Percentiles rank a stretch among this genome's conserved stretches.
Conservation (phyloP, 345 rosid species). For the Balakata baccata region DNA sequence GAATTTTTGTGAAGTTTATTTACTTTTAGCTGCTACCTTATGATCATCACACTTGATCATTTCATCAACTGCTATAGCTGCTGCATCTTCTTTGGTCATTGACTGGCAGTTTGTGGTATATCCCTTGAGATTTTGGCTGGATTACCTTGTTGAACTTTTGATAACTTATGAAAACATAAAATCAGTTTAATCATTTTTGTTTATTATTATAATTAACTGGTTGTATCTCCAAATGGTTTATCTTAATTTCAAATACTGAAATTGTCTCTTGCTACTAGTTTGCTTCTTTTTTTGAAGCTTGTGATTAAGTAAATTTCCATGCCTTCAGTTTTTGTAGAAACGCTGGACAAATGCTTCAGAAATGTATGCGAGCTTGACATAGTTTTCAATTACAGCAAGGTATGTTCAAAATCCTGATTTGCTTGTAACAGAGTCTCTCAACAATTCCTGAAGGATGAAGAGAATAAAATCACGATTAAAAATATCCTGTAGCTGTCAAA, state of each 20-base stretch:
- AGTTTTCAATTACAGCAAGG: conserved; percentile 88
- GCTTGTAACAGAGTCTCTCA: too few relatives aligned
- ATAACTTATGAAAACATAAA: not conserved
- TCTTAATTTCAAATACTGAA: not conserved
- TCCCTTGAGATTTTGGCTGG: not conserved
- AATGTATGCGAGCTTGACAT: conserved; percentile 92
- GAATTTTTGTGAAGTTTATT: too few relatives aligned
- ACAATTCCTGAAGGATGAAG: not conserved
- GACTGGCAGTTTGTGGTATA: not conserved
- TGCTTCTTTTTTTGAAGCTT: conserved; percentile 12
- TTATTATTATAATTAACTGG: not conserved
- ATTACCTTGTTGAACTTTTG: not conserved
- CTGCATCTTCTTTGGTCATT: not conserved
- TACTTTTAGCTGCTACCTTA: not conserved
- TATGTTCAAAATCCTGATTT: conserved; percentile 19
- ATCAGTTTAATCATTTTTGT: not conserved
- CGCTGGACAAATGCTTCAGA: conserved; percentile 95
- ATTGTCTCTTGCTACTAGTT: not conserved
- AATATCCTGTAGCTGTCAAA: not conserved
- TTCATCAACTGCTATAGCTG: not conserved
- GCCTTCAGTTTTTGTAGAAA: conserved; percentile 85
- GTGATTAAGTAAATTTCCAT: conserved; percentile 21
- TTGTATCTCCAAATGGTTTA: not conserved
- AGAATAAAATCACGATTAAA: not conserved
- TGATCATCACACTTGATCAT: not conserved